These are phyloP conservation scores for Sporobolomyces roseus DNA, from an alignment of 768 basidiomycete genomes.

Conservation along the genomic window DNA sequence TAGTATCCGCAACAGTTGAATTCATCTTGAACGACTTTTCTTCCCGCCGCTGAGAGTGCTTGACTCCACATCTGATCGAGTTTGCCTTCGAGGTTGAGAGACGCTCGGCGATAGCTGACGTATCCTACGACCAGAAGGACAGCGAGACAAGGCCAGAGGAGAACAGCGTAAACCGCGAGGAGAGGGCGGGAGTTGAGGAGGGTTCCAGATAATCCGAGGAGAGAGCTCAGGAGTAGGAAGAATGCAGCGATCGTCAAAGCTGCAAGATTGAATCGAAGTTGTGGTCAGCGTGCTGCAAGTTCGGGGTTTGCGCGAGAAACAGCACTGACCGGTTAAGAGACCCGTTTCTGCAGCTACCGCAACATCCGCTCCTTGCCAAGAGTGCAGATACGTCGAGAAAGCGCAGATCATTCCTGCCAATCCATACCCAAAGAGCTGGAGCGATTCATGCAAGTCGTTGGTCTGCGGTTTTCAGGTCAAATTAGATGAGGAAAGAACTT, in stretches of 20 bases:
- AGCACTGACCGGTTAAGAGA: constrained; percentile 48
- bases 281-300: too few species aligned
- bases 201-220: constrained; percentile 61
- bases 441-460: not conserved
- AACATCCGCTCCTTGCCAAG: constrained; percentile 62
- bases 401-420: constrained; percentile 56
- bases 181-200: constrained; percentile 66
- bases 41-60: constrained; percentile 58
- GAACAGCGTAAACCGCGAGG: constrained; percentile 63
- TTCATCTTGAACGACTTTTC: constrained; percentile 61
- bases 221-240: constrained; percentile 58
- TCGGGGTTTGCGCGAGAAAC: too few species aligned
- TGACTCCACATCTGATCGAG: constrained; percentile 66
- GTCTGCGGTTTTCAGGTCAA: not conserved
- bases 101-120: constrained; percentile 60
- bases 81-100: constrained; percentile 63
- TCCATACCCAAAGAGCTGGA: constrained; percentile 56
- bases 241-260: constrained; percentile 61
- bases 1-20: constrained; percentile 64
- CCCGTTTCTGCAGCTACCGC: constrained; percentile 59
- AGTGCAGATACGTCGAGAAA: constrained; percentile 58
- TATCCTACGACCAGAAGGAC: constrained; percentile 63
- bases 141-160: constrained; percentile 64
- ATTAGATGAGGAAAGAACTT: constrained; percentile 30
- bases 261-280: constrained; percentile 42